These are phyloP conservation scores for Cicer cuneatum DNA, from an alignment of 306 rosid genomes.

Conservation along the genomic window DNA sequence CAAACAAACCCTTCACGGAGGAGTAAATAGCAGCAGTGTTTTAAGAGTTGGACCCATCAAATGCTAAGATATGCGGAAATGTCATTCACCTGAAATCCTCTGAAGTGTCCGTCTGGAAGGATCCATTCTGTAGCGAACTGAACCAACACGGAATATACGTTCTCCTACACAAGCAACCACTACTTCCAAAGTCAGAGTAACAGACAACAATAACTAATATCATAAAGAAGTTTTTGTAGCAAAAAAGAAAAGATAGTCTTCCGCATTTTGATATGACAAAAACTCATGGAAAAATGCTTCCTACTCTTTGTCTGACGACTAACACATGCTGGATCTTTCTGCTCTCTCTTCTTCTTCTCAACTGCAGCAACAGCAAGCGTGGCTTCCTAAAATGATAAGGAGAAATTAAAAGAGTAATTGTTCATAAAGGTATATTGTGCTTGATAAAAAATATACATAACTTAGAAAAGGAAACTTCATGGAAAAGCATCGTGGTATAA, in stretches of 20 bases:
- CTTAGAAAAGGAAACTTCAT: conserved; percentile 9
- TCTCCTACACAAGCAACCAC: conserved; percentile 65
- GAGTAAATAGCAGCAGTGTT: not conserved
- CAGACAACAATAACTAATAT: conserved; percentile 34
- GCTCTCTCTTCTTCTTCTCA: conserved; percentile 87
- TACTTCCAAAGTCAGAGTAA: conserved; percentile 47
- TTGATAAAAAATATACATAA: conserved; percentile 33
- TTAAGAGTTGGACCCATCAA: conserved; percentile 9
- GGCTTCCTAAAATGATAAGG: conserved; percentile 74
- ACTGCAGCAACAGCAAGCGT: conserved; percentile 96
- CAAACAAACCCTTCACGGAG: not conserved
- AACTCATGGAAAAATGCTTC: conserved; percentile 65
- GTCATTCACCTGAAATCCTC: conserved; percentile 75
- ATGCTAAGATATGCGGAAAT: conserved; percentile 33
- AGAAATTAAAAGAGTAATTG: conserved; percentile 32
- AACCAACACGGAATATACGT: conserved; percentile 78
- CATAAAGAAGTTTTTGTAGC: conserved; percentile 12
- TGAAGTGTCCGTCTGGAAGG: conserved; percentile 84
- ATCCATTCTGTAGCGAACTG: conserved; percentile 80
- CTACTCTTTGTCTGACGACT: conserved; percentile 63
- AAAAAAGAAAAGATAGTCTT: conserved; percentile 17
- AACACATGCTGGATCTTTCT: conserved; percentile 54
- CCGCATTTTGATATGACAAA: conserved; percentile 42
- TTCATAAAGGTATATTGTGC: conserved; percentile 29
- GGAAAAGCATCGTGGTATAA: conserved; percentile 16